Evolutionary conservation across 345 rosid species (phyloP).

Genomic region (Populus davidiana): DNA sequence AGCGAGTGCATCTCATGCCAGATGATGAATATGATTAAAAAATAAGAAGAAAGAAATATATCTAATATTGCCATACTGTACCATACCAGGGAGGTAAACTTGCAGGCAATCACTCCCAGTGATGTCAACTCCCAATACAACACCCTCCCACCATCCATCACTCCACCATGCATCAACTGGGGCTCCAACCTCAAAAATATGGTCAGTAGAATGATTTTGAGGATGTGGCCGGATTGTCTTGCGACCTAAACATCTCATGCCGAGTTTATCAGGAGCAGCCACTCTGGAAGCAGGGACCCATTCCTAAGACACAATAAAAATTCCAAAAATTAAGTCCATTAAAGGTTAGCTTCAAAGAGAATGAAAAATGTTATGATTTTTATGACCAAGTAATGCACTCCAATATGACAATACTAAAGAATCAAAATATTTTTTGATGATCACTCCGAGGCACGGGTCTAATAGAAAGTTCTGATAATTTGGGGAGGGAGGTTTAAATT

Average conservation of each 20-base stretch:
- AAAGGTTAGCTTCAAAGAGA: background rate
- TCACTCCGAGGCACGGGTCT: background rate
- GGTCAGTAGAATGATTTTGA: slow-evolving; percentile 24
- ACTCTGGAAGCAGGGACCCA: slow-evolving; percentile 75
- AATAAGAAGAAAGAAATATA: background rate
- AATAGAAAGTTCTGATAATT: background rate
- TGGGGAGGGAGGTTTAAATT: background rate
- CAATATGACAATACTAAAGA: background rate
- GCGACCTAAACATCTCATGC: slow-evolving; percentile 70
- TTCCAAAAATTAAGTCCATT: background rate
- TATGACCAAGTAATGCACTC: background rate
- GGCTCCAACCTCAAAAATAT: slow-evolving; percentile 45
- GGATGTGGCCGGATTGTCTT: slow-evolving; percentile 74
- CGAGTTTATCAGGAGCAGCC: slow-evolving; percentile 76
- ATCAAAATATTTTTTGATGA: background rate
- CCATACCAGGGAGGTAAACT: slow-evolving; percentile 74
- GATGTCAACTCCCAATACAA: slow-evolving; percentile 45
- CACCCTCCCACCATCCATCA: slow-evolving; percentile 99
- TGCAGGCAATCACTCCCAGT: slow-evolving; percentile 41
- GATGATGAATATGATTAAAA: slow-evolving; percentile 1
- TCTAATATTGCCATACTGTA: background rate
- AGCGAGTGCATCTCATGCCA: background rate
- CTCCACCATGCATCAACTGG: slow-evolving; percentile 99
- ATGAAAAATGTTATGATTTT: background rate
- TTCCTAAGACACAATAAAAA: slow-evolving; percentile 45